Percentiles rank a stretch among this genome's conserved stretches.
phyloP scores from a whole-genome alignment of 2,329 filamentous ascomycete species.

The Blastomyces parvus region DNA sequence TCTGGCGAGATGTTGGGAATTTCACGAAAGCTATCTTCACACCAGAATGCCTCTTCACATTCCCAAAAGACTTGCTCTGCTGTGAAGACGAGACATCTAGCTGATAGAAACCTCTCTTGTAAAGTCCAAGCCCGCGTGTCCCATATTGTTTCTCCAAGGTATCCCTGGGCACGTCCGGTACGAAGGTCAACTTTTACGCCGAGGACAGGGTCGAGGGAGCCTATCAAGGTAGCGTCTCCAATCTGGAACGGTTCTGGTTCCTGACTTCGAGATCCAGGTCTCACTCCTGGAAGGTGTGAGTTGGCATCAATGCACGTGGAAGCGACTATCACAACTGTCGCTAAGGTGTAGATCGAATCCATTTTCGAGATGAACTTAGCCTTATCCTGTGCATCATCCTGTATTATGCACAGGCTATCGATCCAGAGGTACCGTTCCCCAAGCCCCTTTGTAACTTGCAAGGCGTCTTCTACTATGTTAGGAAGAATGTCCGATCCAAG shows the following conservation, averaged over 20 bases:
- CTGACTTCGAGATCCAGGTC: slow-evolving; percentile 7
- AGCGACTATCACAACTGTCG: slow-evolving; percentile 12
- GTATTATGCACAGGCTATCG: slow-evolving; percentile 2
- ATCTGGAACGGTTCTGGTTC: slow-evolving; percentile 9
- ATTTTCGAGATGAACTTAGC: slow-evolving; percentile 15
- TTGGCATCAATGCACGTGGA: slow-evolving; percentile 13
- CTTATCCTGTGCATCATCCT: neutral
- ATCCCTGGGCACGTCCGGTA: neutral
- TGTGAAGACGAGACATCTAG: neutral
- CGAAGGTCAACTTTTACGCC: neutral
- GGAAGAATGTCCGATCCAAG: slow-evolving; percentile 4
- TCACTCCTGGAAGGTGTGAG: slow-evolving; percentile 12
- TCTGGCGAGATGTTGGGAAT: neutral
- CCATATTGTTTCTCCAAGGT: neutral
- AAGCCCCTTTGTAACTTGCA: slow-evolving; percentile 1
- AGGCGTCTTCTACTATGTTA: neutral
- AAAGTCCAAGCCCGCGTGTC: neutral
- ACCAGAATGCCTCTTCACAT: slow-evolving; percentile 4
- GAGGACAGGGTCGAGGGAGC: neutral
- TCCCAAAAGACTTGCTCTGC: slow-evolving; percentile 1
- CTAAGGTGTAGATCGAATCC: slow-evolving; percentile 17
- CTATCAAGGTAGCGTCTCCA: neutral
- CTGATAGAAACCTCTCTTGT: slow-evolving; percentile 1
- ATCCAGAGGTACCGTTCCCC: slow-evolving; percentile 1
- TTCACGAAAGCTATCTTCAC: slow-evolving; percentile 1